Percentiles rank a stretch among this genome's conserved stretches.
Conservation (phyloP, 495 filamentous ascomycete genomes). For the Echria macrotheca region DNA sequence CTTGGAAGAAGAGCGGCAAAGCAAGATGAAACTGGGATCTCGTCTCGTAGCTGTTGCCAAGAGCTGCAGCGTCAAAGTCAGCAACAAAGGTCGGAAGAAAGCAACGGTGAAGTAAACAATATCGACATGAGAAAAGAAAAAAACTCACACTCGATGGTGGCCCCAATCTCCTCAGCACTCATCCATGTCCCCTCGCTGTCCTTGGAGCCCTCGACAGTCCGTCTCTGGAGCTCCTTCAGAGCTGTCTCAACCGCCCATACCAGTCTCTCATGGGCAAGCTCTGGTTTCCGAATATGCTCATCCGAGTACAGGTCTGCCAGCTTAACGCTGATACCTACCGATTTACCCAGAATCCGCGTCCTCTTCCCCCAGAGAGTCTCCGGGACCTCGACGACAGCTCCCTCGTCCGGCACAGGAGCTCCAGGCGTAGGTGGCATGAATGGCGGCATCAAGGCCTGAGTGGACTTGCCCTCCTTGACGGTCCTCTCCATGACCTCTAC, state of each 20-base stretch:
- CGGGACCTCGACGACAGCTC: constrained; percentile 6
- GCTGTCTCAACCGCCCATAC: constrained; percentile 79
- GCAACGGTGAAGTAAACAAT: too few relatives aligned
- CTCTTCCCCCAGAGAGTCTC: constrained; percentile 57
- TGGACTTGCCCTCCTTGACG: constrained; percentile 43
- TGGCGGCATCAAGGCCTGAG: constrained; percentile 18
- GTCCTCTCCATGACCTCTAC: constrained; percentile 52
- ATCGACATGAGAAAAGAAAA: background rate
- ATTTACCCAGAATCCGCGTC: constrained; percentile 64
- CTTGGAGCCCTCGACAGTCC: constrained; percentile 57
- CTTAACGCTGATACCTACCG: constrained; percentile 70
- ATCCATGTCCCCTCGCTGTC: constrained; percentile 69
- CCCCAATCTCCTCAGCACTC: constrained; percentile 64
- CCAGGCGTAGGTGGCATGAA: constrained; percentile 5
- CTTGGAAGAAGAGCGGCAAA: constrained; percentile 82
- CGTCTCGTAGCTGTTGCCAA: constrained; percentile 66
- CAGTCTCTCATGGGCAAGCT: constrained; percentile 65
- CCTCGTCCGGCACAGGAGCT: constrained; percentile 20
- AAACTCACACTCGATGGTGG: constrained; percentile 58
- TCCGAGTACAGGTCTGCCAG: constrained; percentile 71
- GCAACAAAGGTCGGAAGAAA: too few relatives aligned
- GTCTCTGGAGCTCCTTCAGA: constrained; percentile 64
- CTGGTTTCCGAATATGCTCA: constrained; percentile 52
- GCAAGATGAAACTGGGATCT: constrained; percentile 70
- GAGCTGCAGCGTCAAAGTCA: constrained; percentile 41